Percentiles rank a stretch among this genome's conserved stretches.
Conservation (phyloP, 106 monocot genomes). For the Allium cepa region DNA sequence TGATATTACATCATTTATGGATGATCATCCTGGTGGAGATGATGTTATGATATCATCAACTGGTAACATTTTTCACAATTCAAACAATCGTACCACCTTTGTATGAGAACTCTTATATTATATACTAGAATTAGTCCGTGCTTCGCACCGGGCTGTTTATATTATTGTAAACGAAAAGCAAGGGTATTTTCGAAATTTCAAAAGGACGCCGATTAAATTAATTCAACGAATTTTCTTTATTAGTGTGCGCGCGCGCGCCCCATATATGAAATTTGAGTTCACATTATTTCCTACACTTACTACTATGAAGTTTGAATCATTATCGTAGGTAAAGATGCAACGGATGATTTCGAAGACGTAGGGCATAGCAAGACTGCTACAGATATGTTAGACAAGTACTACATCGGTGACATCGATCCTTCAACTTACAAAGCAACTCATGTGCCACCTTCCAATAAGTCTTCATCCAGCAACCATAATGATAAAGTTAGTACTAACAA, state of each 20-base stretch:
- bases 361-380: constrained; percentile 33
- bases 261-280: no score
- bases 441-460: background rate
- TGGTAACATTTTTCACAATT: background rate
- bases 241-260: no score
- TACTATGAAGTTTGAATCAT: background rate
- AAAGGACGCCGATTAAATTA: no score
- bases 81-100: no score
- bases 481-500: background rate
- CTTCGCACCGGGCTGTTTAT: no score
- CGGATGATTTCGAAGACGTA: constrained; percentile 37
- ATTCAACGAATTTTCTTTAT: no score
- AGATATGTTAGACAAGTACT: constrained; percentile 30
- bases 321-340: constrained; percentile 29
- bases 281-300: no score
- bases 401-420: constrained; percentile 27
- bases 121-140: no score
- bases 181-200: no score
- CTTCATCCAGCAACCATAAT: background rate
- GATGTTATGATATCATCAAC: constrained; percentile 13
- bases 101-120: no score
- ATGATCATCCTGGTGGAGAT: constrained; percentile 13
- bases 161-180: no score
- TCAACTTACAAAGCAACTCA: constrained; percentile 15
- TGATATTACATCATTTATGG: constrained; percentile 8